A percentile compares a stretch with the other conserved stretches of the same genome.
These are phyloP conservation scores for Corymbia citriodora DNA, from an alignment of 441 rosid genomes.

Conservation along the genomic window DNA sequence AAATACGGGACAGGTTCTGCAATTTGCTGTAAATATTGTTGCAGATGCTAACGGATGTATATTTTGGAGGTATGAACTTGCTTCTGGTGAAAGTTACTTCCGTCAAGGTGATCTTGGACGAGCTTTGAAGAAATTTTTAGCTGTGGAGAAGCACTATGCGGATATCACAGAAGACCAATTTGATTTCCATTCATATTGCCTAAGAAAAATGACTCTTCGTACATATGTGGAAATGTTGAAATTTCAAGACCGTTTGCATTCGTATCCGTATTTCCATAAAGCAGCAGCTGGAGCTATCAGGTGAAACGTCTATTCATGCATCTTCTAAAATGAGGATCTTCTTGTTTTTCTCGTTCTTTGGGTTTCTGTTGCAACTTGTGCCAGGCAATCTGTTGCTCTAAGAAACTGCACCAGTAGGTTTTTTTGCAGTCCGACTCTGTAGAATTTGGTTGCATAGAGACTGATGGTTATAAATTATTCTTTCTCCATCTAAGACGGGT, in stretches of 20 bases:
- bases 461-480: not conserved
- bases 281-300: slow-evolving; percentile 98
- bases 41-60: slow-evolving; percentile 8
- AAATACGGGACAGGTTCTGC: not conserved
- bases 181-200: slow-evolving; percentile 98
- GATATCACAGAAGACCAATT: slow-evolving; percentile 99
- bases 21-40: not conserved
- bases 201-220: slow-evolving; percentile 97
- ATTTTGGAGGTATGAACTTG: slow-evolving; percentile 92
- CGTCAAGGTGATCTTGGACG: slow-evolving; percentile 98
- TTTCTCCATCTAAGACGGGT: not conserved
- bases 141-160: slow-evolving; percentile 99
- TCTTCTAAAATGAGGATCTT: not conserved
- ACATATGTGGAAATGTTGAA: slow-evolving; percentile 98
- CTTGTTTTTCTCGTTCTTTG: not conserved
- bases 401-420: not conserved
- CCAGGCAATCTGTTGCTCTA: not conserved
- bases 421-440: not conserved
- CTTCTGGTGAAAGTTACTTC: slow-evolving; percentile 97
- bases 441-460: not conserved
- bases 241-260: slow-evolving; percentile 96
- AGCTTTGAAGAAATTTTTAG: slow-evolving; percentile 88
- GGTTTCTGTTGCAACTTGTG: not conserved
- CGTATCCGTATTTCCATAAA: slow-evolving; percentile 92
- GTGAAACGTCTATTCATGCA: slow-evolving; percentile 26